Conservation (phyloP, 768 basidiomycete genomes). For the Leucosporidium yakuticum region DNA sequence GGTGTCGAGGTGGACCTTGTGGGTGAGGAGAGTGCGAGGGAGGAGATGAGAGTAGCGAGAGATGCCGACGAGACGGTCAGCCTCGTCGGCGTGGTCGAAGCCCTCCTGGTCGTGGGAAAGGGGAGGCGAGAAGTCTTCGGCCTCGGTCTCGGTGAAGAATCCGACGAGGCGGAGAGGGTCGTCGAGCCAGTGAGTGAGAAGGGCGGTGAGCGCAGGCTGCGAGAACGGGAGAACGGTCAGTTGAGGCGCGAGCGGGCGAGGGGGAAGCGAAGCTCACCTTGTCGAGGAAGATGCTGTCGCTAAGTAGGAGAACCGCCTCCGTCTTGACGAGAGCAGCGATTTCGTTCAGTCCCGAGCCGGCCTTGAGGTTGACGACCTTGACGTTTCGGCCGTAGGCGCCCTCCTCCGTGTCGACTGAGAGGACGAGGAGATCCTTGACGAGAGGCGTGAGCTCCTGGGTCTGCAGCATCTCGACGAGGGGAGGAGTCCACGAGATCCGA, state of each 20-base stretch:
- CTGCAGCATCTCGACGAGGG: conserved; percentile 13
- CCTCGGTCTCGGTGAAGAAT: no score
- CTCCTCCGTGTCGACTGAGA: conserved; percentile 16
- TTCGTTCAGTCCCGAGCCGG: conserved; percentile 14
- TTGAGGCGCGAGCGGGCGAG: neutral
- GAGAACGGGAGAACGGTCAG: conserved; percentile 3
- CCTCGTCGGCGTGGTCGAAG: no score
- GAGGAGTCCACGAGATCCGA: conserved; percentile 12
- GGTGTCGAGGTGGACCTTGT: conserved; percentile 7
- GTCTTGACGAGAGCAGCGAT: conserved; percentile 1
- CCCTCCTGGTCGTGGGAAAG: no score
- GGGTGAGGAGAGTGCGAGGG: conserved; percentile 21
- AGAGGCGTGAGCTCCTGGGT: conserved; percentile 14
- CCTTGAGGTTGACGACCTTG: conserved; percentile 9
- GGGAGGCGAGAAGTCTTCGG: no score
- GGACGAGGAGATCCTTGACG: conserved; percentile 19
- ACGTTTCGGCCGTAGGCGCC: conserved; percentile 7
- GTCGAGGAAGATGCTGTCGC: conserved; percentile 27
- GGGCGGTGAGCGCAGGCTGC: no score
- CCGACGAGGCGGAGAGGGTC: no score
- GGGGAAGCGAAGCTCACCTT: conserved; percentile 9
- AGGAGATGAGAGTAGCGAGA: conserved; percentile 14
- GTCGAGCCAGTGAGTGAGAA: no score
- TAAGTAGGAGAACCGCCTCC: conserved; percentile 14
- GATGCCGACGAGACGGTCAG: neutral